Evolutionary conservation across 352 stramenopile species (phyloP).

Genomic region (Aphanomyces euteiches): DNA sequence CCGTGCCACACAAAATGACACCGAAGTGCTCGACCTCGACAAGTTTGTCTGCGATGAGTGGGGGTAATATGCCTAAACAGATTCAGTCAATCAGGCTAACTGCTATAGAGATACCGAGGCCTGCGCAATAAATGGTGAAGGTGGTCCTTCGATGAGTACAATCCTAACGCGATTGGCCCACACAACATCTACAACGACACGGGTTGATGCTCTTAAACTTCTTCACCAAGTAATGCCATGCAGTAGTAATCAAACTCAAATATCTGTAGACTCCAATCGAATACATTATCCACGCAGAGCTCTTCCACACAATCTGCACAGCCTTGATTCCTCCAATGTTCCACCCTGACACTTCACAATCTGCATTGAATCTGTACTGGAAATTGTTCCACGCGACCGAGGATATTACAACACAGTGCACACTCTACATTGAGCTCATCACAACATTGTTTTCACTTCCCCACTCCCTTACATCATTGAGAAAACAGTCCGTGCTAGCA

Average conservation of each 20-base stretch:
- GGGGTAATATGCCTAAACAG: background rate
- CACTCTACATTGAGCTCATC: slow-evolving; percentile 11
- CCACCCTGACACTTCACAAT: background rate
- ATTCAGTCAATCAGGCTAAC: background rate
- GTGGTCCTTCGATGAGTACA: background rate
- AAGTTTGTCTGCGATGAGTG: slow-evolving; percentile 11
- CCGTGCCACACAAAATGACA: background rate
- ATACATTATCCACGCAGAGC: slow-evolving; percentile 2
- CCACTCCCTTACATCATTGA: background rate
- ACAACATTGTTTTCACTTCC: slow-evolving; percentile 10
- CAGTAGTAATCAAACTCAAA: background rate
- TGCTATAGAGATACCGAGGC: background rate
- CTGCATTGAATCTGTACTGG: background rate
- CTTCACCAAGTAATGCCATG: slow-evolving; percentile 14
- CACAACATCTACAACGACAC: background rate
- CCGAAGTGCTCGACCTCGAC: slow-evolving; percentile 9
- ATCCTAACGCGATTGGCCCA: slow-evolving; percentile 12
- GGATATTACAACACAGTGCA: slow-evolving; percentile 13
- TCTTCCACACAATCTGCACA: background rate
- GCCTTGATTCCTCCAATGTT: slow-evolving; percentile 1
- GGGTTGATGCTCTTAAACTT: background rate
- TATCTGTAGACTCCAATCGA: slow-evolving; percentile 7
- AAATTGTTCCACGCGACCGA: slow-evolving; percentile 5
- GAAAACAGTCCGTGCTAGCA: slow-evolving; percentile 11
- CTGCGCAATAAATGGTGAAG: background rate